Percentiles rank a stretch among this genome's conserved stretches.
Conservation (phyloP, 2,329 filamentous ascomycete species). For the Zasmidium cellare region DNA sequence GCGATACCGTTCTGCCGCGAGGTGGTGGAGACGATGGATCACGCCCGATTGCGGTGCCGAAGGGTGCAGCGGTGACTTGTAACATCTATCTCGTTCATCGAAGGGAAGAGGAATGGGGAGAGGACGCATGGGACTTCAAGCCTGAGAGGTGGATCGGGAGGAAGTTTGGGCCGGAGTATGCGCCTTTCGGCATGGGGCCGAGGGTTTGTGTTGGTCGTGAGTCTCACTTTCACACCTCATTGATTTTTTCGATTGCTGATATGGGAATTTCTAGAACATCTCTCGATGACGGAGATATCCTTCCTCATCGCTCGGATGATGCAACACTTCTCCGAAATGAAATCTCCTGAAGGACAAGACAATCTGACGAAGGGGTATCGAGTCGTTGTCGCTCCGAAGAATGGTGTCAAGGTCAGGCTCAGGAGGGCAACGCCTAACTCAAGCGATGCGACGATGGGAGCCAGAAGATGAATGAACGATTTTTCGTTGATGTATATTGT, state of each 20-base stretch:
- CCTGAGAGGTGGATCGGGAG: slow-evolving; percentile 27
- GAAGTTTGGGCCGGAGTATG: slow-evolving; percentile 21
- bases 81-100: slow-evolving; percentile 51
- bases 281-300: slow-evolving; percentile 20
- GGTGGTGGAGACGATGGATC: slow-evolving; percentile 45
- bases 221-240: background rate
- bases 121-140: slow-evolving; percentile 48
- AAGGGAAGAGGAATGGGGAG: slow-evolving; percentile 47
- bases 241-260: background rate
- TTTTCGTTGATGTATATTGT: no score
- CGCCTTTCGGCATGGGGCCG: slow-evolving; percentile 27
- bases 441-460: background rate
- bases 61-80: slow-evolving; percentile 43
- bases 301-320: slow-evolving; percentile 21
- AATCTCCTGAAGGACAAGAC: slow-evolving; percentile 16
- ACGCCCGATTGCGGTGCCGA: slow-evolving; percentile 43
- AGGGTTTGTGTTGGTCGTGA: slow-evolving; percentile 19
- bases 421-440: background rate
- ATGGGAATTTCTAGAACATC: slow-evolving; percentile 2
- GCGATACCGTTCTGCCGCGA: slow-evolving; percentile 46
- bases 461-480: no score
- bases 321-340: slow-evolving; percentile 19
- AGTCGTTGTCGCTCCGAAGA: slow-evolving; percentile 23
- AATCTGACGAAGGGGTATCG: slow-evolving; percentile 22
- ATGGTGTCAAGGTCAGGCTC: slow-evolving; percentile 25